phyloP scores from a whole-genome alignment of 129 eudicot genomes.

The Saposhnikovia divaricata region DNA sequence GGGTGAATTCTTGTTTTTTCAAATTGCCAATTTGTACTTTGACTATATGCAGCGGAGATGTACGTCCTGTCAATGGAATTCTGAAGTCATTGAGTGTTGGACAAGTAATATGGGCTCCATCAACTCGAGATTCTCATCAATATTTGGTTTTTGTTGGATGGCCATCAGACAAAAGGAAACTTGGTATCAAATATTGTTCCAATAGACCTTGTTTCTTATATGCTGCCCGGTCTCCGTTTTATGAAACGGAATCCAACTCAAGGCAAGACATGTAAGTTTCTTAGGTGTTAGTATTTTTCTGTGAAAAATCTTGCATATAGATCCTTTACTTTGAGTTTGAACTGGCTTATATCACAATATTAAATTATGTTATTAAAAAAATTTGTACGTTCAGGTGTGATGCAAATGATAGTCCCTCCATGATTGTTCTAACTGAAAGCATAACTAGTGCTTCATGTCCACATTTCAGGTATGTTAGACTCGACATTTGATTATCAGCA shows the following conservation, averaged over 20 bases:
- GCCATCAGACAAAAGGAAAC: constrained; percentile 51
- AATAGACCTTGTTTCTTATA: constrained; percentile 79
- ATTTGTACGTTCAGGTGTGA: constrained; percentile 18
- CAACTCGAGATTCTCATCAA: constrained; percentile 34
- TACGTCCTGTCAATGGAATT: constrained; percentile 54
- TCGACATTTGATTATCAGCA: background rate
- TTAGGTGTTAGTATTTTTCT: background rate
- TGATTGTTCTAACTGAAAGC: constrained; percentile 48
- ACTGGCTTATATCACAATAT: background rate
- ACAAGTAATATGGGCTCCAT: constrained; percentile 91
- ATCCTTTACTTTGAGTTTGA: background rate
- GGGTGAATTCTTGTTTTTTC: background rate
- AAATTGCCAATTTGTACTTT: constrained; percentile 1
- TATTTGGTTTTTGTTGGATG: constrained; percentile 91
- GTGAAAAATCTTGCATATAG: background rate
- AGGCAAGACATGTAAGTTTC: constrained; percentile 23
- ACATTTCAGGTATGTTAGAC: constrained; percentile 55
- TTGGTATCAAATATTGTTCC: constrained; percentile 12
- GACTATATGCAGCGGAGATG: constrained; percentile 72
- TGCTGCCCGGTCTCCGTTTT: constrained; percentile 54
- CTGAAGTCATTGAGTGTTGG: constrained; percentile 74
- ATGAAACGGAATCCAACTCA: constrained; percentile 26
- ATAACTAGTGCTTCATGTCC: constrained; percentile 80
- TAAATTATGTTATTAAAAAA: background rate
- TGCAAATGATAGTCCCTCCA: constrained; percentile 29